These are phyloP conservation scores for Yamadazyma scolyti DNA, from an alignment of 805 yeast species.

Conservation along the genomic window DNA sequence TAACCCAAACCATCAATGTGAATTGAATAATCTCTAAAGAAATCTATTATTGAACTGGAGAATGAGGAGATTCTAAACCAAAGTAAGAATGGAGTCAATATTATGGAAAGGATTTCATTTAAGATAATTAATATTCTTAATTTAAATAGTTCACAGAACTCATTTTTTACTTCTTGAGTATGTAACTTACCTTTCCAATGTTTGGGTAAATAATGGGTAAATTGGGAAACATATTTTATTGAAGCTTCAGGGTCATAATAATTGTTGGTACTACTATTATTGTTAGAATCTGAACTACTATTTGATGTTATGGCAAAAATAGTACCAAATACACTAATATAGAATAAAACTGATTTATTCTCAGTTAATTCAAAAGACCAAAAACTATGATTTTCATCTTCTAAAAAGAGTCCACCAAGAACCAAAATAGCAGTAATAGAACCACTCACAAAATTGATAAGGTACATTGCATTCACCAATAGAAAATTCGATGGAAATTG, in stretches of 20 bases:
- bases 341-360: constrained; percentile 79
- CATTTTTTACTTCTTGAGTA: constrained; percentile 76
- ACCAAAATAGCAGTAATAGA: constrained; percentile 82
- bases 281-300: constrained; percentile 14
- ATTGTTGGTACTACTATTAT: constrained; percentile 14
- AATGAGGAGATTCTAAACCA: constrained; percentile 78
- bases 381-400: constrained; percentile 76
- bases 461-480: constrained; percentile 32
- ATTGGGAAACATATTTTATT: constrained; percentile 73
- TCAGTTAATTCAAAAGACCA: constrained; percentile 83
- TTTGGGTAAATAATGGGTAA: constrained; percentile 85
- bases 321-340: constrained; percentile 85
- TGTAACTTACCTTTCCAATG: constrained; percentile 86
- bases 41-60: constrained; percentile 78
- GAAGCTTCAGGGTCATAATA: constrained; percentile 94
- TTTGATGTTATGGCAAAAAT: constrained; percentile 75
- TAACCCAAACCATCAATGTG: constrained; percentile 94
- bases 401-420: constrained; percentile 63
- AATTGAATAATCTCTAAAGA: constrained; percentile 83
- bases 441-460: constrained; percentile 67
- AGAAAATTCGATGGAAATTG: constrained; percentile 82
- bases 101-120: constrained; percentile 76
- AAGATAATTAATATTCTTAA: constrained; percentile 66
- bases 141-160: constrained; percentile 76
- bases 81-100: constrained; percentile 84